These are phyloP conservation scores for Tricholoma furcatifolium DNA, from an alignment of 768 basidiomycete genomes.

Conservation along the genomic window DNA sequence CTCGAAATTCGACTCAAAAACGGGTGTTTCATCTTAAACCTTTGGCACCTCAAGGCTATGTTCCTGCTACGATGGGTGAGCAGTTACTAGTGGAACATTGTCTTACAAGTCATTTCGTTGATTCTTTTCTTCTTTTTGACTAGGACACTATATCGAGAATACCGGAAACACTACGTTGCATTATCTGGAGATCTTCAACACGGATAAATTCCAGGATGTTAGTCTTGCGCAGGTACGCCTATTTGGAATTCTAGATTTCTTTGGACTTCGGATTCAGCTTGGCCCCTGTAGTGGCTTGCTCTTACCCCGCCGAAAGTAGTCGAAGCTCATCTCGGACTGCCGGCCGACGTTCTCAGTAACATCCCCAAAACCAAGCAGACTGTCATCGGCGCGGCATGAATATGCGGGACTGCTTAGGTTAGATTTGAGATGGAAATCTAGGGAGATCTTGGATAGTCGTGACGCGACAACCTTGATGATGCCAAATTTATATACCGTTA, in stretches of 20 bases:
- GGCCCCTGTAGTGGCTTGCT: conserved; percentile 22
- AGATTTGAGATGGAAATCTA: too few species aligned
- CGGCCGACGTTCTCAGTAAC: conserved; percentile 20
- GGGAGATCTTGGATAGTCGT: too few species aligned
- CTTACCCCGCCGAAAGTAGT: conserved; percentile 19
- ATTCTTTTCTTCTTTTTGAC: conserved; percentile 9
- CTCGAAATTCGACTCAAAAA: not conserved
- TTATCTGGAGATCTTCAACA: conserved; percentile 48
- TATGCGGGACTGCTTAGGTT: not conserved
- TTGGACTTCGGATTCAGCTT: not conserved
- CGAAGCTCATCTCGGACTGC: conserved; percentile 12
- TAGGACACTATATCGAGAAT: conserved; percentile 56
- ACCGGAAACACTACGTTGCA: conserved; percentile 47
- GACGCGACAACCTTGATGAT: too few species aligned
- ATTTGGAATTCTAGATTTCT: not conserved
- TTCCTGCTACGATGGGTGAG: conserved; percentile 57
- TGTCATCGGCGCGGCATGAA: conserved; percentile 29
- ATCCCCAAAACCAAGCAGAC: conserved; percentile 39
- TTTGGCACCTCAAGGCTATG: conserved; percentile 37
- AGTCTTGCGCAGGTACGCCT: conserved; percentile 45
- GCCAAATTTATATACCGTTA: too few species aligned
- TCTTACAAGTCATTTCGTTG: not conserved
- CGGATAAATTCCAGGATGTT: conserved; percentile 33
- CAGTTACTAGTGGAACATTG: not conserved
- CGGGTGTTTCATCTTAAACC: conserved; percentile 5